These are phyloP conservation scores for Ceratorhiza oryzae-sativae DNA, from an alignment of 1,284 basidiomycete species.

Conservation along the genomic window DNA sequence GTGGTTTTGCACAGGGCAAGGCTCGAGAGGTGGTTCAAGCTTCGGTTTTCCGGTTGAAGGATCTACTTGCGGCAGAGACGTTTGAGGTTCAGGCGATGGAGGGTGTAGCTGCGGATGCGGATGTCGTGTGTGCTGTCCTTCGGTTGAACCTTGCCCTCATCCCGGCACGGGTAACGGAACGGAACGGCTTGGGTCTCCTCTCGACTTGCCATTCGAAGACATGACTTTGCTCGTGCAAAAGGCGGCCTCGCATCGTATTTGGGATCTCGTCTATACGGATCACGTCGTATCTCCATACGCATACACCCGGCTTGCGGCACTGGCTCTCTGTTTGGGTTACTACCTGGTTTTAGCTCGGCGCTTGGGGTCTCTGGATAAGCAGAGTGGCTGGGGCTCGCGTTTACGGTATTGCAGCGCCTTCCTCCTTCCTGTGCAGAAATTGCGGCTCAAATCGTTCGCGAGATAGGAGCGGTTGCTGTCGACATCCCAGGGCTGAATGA, in stretches of 20 bases:
- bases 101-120: slow-evolving; percentile 41
- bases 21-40: slow-evolving; percentile 1
- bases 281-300: background rate
- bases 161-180: background rate
- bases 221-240: slow-evolving; percentile 45
- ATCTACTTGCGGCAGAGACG: background rate
- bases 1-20: background rate
- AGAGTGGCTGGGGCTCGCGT: slow-evolving; percentile 70
- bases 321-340: slow-evolving; percentile 23
- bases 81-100: slow-evolving; percentile 25
- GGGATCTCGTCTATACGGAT: slow-evolving; percentile 12
- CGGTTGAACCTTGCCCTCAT: slow-evolving; percentile 61
- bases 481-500: slow-evolving; percentile 51
- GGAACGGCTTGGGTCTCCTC: slow-evolving; percentile 41
- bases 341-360: slow-evolving; percentile 10
- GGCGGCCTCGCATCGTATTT: slow-evolving; percentile 7
- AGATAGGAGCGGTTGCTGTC: slow-evolving; percentile 57
- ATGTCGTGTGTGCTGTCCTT: slow-evolving; percentile 58
- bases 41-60: background rate
- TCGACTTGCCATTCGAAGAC: slow-evolving; percentile 47
- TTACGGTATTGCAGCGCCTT: slow-evolving; percentile 61
- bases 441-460: slow-evolving; percentile 54
- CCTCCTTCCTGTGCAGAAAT: slow-evolving; percentile 72
- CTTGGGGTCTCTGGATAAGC: background rate
- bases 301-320: slow-evolving; percentile 18